Base-by-base conservation (phyloP, 1,284 basidiomycete species). In the Neonothopanus nambi region DNA sequence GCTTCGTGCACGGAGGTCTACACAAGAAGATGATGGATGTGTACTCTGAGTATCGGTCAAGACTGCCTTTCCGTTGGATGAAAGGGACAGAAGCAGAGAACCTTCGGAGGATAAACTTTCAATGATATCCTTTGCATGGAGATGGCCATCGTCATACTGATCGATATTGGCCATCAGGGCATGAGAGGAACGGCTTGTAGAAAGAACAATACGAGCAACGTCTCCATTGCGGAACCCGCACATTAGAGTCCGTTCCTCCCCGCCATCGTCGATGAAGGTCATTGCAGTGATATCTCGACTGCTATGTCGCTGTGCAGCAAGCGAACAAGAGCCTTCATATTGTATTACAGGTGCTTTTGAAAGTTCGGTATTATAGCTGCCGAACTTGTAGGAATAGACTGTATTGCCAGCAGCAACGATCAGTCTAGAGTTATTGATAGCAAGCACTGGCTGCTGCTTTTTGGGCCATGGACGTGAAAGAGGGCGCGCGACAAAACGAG, bases 201-300 rank as follows among this genome's bases (percentile, higher is more conserved):
- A 30, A 57, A 79, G 61, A 66, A 65, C 57, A 43, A 82, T 55
- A 45, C 72, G 75, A 59, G 87, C 80, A 15, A 85, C 67, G 24
- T 69, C 68, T 21, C 87, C 85, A 62, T 86, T 79, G 35, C 78
- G 80, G 57, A 83, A 87, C 12, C 81, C 85, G 24, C 85, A 70
- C 61, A 77, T 77, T n/a, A 86, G 62, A 0, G 75, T 78, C 33
- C 72, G 67, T 62, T 84, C 77, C 48, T 67, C 59, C 4, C 73
- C 77, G 3, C 69, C 73, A 59, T 85, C 80, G 11, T 76, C 72
- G 21, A 80, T 65, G 54, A 81, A 77, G 51, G 67, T 65, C 44
- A 72, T 58, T 17, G 67, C 68, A 20, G 74, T 87, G 63, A 89
- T 84, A 61, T 85, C 80, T 43, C 72, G 70, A 28, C 65, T 62